Evolutionary conservation across 2,329 filamentous ascomycete genomes (phyloP).

Genomic region (Furcasterigmium sp.): DNA sequence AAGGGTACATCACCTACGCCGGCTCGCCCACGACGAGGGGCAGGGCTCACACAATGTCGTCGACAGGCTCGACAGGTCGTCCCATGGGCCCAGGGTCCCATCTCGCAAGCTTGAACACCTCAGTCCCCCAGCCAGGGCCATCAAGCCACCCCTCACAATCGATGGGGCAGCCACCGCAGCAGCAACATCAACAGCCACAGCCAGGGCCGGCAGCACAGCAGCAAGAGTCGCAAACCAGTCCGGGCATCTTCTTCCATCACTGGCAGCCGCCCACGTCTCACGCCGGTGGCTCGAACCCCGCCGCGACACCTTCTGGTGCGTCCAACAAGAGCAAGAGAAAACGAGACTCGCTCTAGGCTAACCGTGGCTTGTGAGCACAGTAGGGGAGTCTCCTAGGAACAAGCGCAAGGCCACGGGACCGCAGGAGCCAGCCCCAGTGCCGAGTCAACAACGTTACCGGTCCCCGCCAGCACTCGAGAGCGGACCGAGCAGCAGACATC

Average conservation of each 20-base stretch:
- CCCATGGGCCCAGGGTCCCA: conserved; percentile 23
- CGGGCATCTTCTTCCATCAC: conserved; percentile 84
- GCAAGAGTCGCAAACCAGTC: conserved; percentile 60
- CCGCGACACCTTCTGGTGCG: conserved; percentile 71
- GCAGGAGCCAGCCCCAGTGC: conserved; percentile 38
- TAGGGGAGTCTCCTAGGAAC: conserved; percentile 71
- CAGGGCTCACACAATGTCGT: conserved; percentile 44
- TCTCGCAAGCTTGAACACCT: conserved; percentile 40
- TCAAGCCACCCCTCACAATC: conserved; percentile 4
- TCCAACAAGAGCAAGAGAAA: conserved; percentile 46
- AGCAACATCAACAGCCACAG: conserved; percentile 5
- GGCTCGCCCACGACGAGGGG: conserved; percentile 41
- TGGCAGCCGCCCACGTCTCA: conserved; percentile 79
- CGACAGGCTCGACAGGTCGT: conserved; percentile 29
- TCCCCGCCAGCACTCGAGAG: conserved; percentile 46
- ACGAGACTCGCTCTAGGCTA: conserved; percentile 35
- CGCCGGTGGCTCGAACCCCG: conserved; percentile 57
- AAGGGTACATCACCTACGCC: conserved; percentile 39
- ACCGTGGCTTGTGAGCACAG: conserved; percentile 27
- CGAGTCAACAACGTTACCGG: conserved; percentile 38
- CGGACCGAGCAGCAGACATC: conserved; percentile 44
- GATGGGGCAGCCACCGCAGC: neutral
- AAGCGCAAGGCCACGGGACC: conserved; percentile 68
- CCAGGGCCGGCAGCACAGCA: conserved; percentile 46
- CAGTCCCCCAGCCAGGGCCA: conserved; percentile 31